These are phyloP conservation scores for Gyromitra esculenta DNA, from an alignment of 2,329 filamentous ascomycete genomes.

Conservation along the genomic window DNA sequence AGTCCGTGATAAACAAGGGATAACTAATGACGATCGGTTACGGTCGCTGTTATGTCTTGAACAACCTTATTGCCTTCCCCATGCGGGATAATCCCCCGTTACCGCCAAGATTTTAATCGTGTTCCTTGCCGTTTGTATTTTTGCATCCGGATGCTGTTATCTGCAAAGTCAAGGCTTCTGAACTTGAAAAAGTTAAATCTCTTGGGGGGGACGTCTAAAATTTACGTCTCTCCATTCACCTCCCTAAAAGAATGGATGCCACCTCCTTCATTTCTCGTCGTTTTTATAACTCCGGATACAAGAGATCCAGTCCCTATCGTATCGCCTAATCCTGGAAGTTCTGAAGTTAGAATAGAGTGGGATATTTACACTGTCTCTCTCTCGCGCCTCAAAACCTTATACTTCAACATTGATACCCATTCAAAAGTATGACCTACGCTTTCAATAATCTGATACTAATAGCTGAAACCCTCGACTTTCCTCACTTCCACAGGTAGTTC, in stretches of 20 bases:
- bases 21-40: constrained; percentile 26
- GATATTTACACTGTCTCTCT: background rate
- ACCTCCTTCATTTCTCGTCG: background rate
- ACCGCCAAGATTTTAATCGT: constrained; percentile 18
- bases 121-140: constrained; percentile 18
- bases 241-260: constrained; percentile 26
- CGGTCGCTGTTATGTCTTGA: constrained; percentile 27
- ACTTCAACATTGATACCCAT: background rate
- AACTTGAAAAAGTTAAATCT: background rate
- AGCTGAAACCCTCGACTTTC: background rate
- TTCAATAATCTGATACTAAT: background rate
- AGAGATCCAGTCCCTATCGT: background rate
- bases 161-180: background rate
- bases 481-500: background rate
- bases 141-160: constrained; percentile 11
- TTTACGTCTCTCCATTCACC: constrained; percentile 35
- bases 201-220: background rate
- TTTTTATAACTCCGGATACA: background rate
- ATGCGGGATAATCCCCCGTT: constrained; percentile 21
- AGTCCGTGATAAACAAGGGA: constrained; percentile 19
- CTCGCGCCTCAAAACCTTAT: background rate
- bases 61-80: constrained; percentile 38
- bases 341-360: constrained; percentile 3
- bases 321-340: constrained; percentile 2
- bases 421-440: background rate